These are phyloP conservation scores for Leccinum boreale DNA, from an alignment of 768 basidiomycete species.

Conservation along the genomic window DNA sequence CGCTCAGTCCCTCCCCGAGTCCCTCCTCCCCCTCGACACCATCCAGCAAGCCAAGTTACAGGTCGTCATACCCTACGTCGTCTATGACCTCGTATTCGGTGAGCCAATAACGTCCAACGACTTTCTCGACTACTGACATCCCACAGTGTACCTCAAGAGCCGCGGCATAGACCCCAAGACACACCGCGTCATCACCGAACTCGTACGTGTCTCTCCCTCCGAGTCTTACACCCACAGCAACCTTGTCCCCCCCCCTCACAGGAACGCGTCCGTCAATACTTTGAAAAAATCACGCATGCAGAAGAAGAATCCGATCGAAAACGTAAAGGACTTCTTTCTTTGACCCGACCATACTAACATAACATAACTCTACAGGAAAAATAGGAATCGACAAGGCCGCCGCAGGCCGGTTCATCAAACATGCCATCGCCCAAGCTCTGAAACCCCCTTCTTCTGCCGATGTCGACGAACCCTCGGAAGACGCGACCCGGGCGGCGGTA, in stretches of 20 bases:
- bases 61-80: conserved; percentile 73
- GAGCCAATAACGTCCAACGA: conserved; percentile 22
- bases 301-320: conserved; percentile 60
- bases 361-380: conserved; percentile 28
- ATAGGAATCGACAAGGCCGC: no score
- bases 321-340: conserved; percentile 2
- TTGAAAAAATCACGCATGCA: conserved; percentile 75
- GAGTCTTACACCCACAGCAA: no score
- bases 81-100: conserved; percentile 88
- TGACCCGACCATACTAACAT: no score
- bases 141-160: conserved; percentile 75
- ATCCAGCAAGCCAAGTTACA: conserved; percentile 83
- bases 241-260: conserved; percentile 19
- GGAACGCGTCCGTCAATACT: conserved; percentile 78
- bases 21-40: conserved; percentile 58
- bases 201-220: conserved; percentile 16
- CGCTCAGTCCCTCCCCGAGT: conserved; percentile 64
- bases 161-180: conserved; percentile 76
- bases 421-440: conserved; percentile 69
- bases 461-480: conserved; percentile 29
- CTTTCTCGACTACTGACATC: not conserved
- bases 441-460: conserved; percentile 22
- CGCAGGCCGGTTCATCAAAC: conserved; percentile 79
- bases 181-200: conserved; percentile 72
- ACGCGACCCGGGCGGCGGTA: not conserved